Conservation (phyloP, 805 yeast genomes). For the Monosporozyma siamensis region DNA sequence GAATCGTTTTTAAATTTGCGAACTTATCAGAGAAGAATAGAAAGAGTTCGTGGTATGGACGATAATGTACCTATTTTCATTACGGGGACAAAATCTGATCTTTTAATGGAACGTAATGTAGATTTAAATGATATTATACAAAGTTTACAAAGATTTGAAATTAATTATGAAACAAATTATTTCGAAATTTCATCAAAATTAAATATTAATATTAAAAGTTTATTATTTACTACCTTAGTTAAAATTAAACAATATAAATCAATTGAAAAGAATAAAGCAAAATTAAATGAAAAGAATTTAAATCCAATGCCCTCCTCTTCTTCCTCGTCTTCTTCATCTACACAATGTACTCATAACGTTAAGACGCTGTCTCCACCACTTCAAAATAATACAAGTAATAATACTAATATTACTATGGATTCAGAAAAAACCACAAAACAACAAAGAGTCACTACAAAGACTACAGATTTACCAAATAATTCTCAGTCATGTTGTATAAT, state of each 20-base stretch:
- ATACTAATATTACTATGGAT: too few relatives aligned
- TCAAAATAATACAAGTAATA: background rate
- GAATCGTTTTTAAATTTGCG: conserved; percentile 17
- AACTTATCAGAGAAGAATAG: conserved; percentile 15
- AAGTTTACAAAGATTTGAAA: conserved; percentile 11
- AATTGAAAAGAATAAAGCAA: background rate
- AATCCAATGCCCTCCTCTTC: background rate
- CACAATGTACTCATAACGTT: background rate
- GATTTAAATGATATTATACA: conserved; percentile 10
- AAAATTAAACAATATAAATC: conserved; percentile 12
- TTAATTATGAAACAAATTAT: conserved; percentile 10
- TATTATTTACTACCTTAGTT: conserved; percentile 9
- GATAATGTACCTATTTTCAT: conserved; percentile 17
- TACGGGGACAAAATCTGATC: conserved; percentile 18
- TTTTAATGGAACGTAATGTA: conserved; percentile 9
- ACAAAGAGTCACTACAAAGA: background rate
- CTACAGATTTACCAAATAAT: background rate
- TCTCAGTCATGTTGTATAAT: background rate
- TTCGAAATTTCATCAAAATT: conserved; percentile 21
- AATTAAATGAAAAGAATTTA: background rate
- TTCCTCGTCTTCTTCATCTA: background rate
- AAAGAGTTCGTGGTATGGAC: conserved; percentile 12
- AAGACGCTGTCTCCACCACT: background rate
- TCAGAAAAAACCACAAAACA: background rate
- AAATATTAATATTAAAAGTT: conserved; percentile 12